Evolutionary conservation across 225 moss, liverwort and hornwort genomes (phyloP), one percentile per base, ranked within the genome.

Genomic region (Rhytidiadelphus loreus): DNA sequence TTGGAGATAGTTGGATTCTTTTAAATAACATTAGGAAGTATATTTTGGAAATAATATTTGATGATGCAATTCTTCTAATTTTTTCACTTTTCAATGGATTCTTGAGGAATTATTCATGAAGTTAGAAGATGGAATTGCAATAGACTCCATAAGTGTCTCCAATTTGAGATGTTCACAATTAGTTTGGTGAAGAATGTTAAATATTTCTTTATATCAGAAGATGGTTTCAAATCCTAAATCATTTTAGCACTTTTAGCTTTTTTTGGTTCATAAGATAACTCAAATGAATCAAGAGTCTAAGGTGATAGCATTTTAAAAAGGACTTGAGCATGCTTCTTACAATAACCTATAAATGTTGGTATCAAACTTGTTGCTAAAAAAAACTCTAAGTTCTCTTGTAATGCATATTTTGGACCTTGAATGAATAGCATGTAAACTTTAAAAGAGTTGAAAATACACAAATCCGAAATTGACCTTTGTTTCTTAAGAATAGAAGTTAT

Each of bases 1-100:
- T 15, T 3, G 0, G 0, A 2, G 5, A 26, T 1, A 16, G 9
- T 16, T 44, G 6, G 10, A 72, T 5, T 3, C 0, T 44, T 28
- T 25, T 6, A 16, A 5, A 6, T 28, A 9, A 26, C 43, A 41
- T 39, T 15, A 15, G 9, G 70, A 16, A 39, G 7, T 2, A 4
- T 13, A 13, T 24, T 6, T 11, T 68, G n/a, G 1, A 69, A 39
- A 8, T 0, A 41, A 41, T 69, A 24, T 24, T 22, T 1, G 0
- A 23, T 12, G 12, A n/a, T 23, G 1, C 0, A 23, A 7, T 69
- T 2, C 13, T 0, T 70, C 1, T 16, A 8, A 1, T 5, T 9
- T 26, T 37, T 16, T 44, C 1, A 16, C 6, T 9, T 43, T 44
- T 28, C 3, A 3, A 6, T 26, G 3, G 3, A 43, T 3, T 16